Percentiles rank a stretch among this genome's conserved stretches.
Conservation (phyloP, 2,329 filamentous ascomycete genomes). For the Talaromyces sp. region DNA sequence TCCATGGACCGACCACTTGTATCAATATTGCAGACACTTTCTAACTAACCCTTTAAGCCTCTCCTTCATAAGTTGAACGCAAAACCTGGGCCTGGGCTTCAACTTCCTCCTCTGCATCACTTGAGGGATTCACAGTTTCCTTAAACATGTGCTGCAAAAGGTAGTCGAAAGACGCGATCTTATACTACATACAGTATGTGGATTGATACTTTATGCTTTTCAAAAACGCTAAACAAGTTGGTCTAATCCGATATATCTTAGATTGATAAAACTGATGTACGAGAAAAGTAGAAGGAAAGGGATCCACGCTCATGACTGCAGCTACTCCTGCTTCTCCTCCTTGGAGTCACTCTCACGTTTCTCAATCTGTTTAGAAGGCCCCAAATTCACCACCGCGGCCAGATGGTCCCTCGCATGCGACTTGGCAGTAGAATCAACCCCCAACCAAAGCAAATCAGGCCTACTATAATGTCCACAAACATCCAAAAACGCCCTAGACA, state of each 20-base stretch:
- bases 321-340: neutral
- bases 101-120: too few species aligned
- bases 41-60: too few species aligned
- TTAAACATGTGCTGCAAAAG: too few species aligned
- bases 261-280: neutral
- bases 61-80: too few species aligned
- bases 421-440: slow-evolving; percentile 23
- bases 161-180: neutral
- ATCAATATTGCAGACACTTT: too few species aligned
- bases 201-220: neutral
- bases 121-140: too few species aligned
- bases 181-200: neutral
- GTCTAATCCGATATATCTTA: neutral
- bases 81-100: too few species aligned
- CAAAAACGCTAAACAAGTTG: neutral
- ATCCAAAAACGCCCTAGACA: slow-evolving; percentile 35
- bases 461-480: slow-evolving; percentile 52
- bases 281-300: neutral
- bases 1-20: too few species aligned
- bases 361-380: neutral
- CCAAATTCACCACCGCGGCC: neutral
- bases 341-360: neutral
- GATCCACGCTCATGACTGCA: neutral
- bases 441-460: slow-evolving; percentile 55
- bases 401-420: slow-evolving; percentile 3